Evolutionary conservation across 352 stramenopile species (phyloP), one percentile per base, ranked within the genome.

Genomic region (Phytophthora boehmeriae): DNA sequence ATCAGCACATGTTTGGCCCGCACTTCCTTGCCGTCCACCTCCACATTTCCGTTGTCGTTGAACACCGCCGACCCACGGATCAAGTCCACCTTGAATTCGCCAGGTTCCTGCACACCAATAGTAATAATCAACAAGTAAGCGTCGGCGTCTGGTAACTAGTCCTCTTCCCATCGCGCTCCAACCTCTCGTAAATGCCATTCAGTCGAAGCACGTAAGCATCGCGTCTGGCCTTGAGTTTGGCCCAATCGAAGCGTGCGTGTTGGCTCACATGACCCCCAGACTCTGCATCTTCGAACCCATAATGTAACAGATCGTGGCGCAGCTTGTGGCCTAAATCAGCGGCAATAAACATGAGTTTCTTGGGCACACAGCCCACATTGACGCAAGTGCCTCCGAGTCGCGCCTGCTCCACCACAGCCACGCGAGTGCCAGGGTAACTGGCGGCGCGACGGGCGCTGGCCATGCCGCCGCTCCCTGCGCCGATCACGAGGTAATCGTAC

Each of bases 341-440:
- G 8, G 82, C 84, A n/a, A 86, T 61, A 58, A 80, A 92, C 96
- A 99, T 99, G 52, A 99, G 90, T 72, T 99, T 99, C 78, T 99
- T 99, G n/a, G 97, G 97, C 41, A 99, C 97, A 79, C 97, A 99
- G 53, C 98, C 97, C 0, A 99, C 96, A 72, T 99, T 99, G 47
- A 99, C 97, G 63, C 97, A 99, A n/a, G 98, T 99, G 52, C 98
- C 97, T 47, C 96, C 97, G 48, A 93, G 70, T 30, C 78, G 78
- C 47, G 71, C 71, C n/a, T 86, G 79, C 75, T 99, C 97, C 22
- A 99, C 83, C 14, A 99, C 79, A 2, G 93, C 96, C 19, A 99
- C 97, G 65, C 97, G 98, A 84, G 77, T 99, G 88, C 48, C 73
- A 47, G 59, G 60, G 63, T 85, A 88, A 23, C 67, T 74, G 19